These are phyloP conservation scores for Ceratocystis diversiconidia DNA, from an alignment of 2,329 filamentous ascomycete species.

Conservation along the genomic window DNA sequence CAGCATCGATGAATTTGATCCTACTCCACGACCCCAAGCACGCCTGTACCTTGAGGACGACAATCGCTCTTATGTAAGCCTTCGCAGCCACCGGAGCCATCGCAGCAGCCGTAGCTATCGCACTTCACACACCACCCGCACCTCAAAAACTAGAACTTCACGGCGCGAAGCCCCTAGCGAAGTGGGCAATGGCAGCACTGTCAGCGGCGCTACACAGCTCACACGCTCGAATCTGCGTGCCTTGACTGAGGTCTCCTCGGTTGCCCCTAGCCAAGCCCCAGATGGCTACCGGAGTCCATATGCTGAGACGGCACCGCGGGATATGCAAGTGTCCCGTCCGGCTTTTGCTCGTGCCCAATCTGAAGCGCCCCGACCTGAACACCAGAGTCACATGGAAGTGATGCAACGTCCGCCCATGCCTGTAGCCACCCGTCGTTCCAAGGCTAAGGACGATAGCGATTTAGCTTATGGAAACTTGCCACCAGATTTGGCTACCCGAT, in stretches of 20 bases:
- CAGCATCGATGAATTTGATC: slow-evolving; percentile 24
- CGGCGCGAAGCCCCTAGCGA: slow-evolving; percentile 20
- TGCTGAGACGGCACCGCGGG: slow-evolving; percentile 29
- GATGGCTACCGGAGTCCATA: slow-evolving; percentile 28
- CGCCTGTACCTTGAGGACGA: slow-evolving; percentile 24
- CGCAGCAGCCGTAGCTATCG: slow-evolving; percentile 22
- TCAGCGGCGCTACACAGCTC: slow-evolving; percentile 29
- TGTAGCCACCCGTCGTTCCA: slow-evolving; percentile 19
- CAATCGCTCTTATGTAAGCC: slow-evolving; percentile 28
- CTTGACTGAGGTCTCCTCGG: slow-evolving; percentile 38
- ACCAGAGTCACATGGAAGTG: slow-evolving; percentile 28
- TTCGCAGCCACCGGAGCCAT: slow-evolving; percentile 24
- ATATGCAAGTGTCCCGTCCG: slow-evolving; percentile 22
- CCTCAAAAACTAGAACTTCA: slow-evolving; percentile 17
- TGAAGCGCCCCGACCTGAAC: slow-evolving; percentile 26
- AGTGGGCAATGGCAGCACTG: slow-evolving; percentile 2
- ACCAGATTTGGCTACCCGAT: slow-evolving; percentile 43
- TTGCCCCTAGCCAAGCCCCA: slow-evolving; percentile 28
- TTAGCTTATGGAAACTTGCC: slow-evolving; percentile 79
- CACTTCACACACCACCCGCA: slow-evolving; percentile 13
- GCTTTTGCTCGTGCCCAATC: slow-evolving; percentile 25
- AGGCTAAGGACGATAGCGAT: slow-evolving; percentile 66
- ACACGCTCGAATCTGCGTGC: slow-evolving; percentile 40
- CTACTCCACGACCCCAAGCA: slow-evolving; percentile 14
- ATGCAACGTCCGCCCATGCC: slow-evolving; percentile 7